Evolutionary conservation across 2,329 filamentous ascomycete species (phyloP).

Genomic region (Claviceps citrina): DNA sequence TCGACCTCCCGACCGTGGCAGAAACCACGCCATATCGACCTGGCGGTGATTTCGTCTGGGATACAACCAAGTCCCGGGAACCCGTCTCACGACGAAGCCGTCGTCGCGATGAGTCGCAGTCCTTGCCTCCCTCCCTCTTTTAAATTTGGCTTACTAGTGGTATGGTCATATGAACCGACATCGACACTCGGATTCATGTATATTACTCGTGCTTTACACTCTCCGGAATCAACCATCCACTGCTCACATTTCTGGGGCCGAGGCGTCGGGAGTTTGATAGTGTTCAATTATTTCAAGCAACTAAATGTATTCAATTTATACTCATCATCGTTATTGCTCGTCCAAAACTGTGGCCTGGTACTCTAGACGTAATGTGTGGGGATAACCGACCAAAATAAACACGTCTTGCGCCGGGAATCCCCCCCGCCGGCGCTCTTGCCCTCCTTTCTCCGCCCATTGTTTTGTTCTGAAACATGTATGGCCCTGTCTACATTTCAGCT

Average conservation of each 20-base stretch:
- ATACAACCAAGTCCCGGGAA: conserved; percentile 13
- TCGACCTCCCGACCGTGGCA: conserved; percentile 9
- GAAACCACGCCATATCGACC: conserved; percentile 5
- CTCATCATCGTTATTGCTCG: conserved; percentile 6
- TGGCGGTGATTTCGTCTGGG: conserved; percentile 18
- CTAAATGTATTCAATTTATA: conserved; percentile 8
- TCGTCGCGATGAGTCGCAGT: no score
- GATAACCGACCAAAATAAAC: conserved; percentile 1
- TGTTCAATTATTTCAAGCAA: conserved; percentile 3
- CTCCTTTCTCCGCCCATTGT: neutral
- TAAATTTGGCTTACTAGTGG: no score
- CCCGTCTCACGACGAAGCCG: neutral
- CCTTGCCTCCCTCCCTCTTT: no score
- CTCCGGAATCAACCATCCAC: no score
- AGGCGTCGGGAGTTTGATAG: no score
- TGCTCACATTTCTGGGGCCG: no score
- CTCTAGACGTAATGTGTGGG: neutral
- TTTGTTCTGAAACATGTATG: no score
- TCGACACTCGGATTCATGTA: no score
- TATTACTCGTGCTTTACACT: no score
- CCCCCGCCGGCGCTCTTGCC: no score
- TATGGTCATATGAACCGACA: no score
- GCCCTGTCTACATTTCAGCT: neutral
- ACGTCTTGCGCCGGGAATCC: neutral
- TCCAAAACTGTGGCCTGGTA: conserved; percentile 4